A percentile compares a stretch with the other conserved stretches of the same genome.
Conservation (phyloP, 2,329 filamentous ascomycete genomes). For the Atkinsonella hypoxylon region DNA sequence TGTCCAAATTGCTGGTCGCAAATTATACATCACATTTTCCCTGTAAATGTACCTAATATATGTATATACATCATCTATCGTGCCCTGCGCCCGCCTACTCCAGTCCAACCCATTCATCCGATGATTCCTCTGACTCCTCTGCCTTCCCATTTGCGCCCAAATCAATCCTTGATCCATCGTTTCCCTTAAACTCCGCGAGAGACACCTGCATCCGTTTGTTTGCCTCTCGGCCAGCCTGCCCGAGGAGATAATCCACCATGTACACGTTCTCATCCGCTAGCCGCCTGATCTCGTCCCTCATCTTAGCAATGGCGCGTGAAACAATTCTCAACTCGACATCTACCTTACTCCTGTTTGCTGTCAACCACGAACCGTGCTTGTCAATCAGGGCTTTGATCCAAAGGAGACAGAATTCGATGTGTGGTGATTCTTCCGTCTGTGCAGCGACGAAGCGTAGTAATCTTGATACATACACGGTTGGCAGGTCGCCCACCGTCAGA, state of each 20-base stretch:
- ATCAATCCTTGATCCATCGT: conserved; percentile 12
- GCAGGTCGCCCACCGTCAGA: conserved; percentile 67
- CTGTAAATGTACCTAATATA: neutral
- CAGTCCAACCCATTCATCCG: conserved; percentile 35
- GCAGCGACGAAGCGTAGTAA: conserved; percentile 78
- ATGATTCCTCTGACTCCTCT: conserved; percentile 12
- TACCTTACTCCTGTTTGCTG: conserved; percentile 65
- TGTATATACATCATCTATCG: neutral
- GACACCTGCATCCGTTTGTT: conserved; percentile 11
- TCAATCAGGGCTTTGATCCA: conserved; percentile 82
- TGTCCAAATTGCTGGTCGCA: neutral
- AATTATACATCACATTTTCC: neutral
- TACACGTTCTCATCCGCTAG: conserved; percentile 83
- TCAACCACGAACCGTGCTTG: conserved; percentile 74
- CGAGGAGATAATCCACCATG: conserved; percentile 70
- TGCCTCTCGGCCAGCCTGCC: conserved; percentile 29
- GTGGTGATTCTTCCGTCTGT: conserved; percentile 79
- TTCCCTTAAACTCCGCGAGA: conserved; percentile 8
- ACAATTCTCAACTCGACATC: conserved; percentile 78
- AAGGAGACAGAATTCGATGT: conserved; percentile 86
- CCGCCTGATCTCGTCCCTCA: conserved; percentile 70
- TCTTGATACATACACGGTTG: conserved; percentile 73
- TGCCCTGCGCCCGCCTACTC: conserved; percentile 22
- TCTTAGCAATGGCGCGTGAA: conserved; percentile 65
- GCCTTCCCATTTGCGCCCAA: conserved; percentile 21